Percentiles rank a stretch among this genome's conserved stretches.
Evolutionary conservation across 257 asterid genomes (phyloP).

Genomic region (Buddleja alternifolia): DNA sequence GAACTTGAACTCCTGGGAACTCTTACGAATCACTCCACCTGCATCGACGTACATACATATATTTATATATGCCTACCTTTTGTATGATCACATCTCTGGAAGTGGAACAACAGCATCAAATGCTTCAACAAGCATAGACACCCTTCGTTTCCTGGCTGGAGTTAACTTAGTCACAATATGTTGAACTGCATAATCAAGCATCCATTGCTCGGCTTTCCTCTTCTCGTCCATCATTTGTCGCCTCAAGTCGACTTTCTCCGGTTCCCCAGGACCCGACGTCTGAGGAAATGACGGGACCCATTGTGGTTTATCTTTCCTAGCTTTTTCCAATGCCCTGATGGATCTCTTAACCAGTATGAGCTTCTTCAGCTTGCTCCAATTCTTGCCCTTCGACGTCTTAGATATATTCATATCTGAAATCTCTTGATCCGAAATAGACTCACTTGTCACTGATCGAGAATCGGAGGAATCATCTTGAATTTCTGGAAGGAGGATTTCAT

Average conservation of each 20-base stretch:
- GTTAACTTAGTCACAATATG: conserved; percentile 71
- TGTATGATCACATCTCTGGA: conserved; percentile 51
- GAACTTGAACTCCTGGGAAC: no score
- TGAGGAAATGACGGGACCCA: conserved; percentile 29
- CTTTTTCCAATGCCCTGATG: conserved; percentile 74
- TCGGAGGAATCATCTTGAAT: conserved; percentile 59
- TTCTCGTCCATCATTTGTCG: conserved; percentile 73
- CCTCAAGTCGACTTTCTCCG: conserved; percentile 64
- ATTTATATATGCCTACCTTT: no score
- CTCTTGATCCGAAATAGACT: conserved; percentile 44
- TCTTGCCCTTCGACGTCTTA: conserved; percentile 49
- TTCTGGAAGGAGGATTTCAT: conserved; percentile 77
- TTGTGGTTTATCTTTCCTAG: conserved; percentile 43
- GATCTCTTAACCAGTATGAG: conserved; percentile 73
- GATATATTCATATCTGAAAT: conserved; percentile 34
- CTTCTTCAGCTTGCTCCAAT: conserved; percentile 84
- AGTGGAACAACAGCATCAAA: conserved; percentile 97
- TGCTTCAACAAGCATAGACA: conserved; percentile 94
- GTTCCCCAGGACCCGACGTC: conserved; percentile 30
- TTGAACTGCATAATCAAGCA: conserved; percentile 92
- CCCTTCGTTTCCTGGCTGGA: conserved; percentile 78
- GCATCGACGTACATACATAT: no score
- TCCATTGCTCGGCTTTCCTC: conserved; percentile 92
- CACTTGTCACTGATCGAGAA: conserved; percentile 54
- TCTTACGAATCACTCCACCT: no score